These are phyloP conservation scores for Backusella tuberculispora DNA, from an alignment of 192 early-diverging fungal genomes.

Conservation along the genomic window DNA sequence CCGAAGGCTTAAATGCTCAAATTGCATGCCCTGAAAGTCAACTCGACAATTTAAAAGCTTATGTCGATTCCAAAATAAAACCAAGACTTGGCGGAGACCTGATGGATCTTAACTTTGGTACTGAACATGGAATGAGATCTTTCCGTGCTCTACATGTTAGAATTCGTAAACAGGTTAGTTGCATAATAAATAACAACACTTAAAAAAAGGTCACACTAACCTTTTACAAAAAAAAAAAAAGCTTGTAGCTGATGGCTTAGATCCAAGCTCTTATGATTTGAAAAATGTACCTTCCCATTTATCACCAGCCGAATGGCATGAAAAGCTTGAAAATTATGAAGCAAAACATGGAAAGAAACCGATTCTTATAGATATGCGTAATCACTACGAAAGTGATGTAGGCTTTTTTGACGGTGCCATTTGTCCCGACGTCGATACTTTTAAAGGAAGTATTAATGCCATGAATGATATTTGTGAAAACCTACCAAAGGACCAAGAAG, in stretches of 20 bases:
- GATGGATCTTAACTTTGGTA: slow-evolving; percentile 69
- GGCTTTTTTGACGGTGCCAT: slow-evolving; percentile 73
- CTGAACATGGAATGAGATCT: slow-evolving; percentile 55
- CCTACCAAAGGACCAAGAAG: slow-evolving; percentile 57
- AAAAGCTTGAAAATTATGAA: slow-evolving; percentile 49
- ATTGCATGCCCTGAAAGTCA: slow-evolving; percentile 64
- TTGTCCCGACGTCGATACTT: slow-evolving; percentile 74
- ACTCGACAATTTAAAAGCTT: slow-evolving; percentile 52
- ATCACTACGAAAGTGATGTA: slow-evolving; percentile 76
- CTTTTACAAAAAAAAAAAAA: slow-evolving; percentile 15
- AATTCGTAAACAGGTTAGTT: slow-evolving; percentile 56
- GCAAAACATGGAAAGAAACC: slow-evolving; percentile 42
- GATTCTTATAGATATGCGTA: slow-evolving; percentile 78
- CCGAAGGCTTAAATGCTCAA: slow-evolving; percentile 84
- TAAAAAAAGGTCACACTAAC: neutral
- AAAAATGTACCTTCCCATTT: slow-evolving; percentile 68
- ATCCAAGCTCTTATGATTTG: slow-evolving; percentile 56
- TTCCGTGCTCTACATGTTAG: slow-evolving; percentile 73
- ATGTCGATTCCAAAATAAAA: slow-evolving; percentile 47
- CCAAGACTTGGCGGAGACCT: slow-evolving; percentile 35
- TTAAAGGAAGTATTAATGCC: slow-evolving; percentile 64
- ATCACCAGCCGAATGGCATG: slow-evolving; percentile 68
- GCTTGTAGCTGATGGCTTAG: slow-evolving; percentile 64
- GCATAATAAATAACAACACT: slow-evolving; percentile 3
- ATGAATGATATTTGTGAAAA: slow-evolving; percentile 64